Conservation (phyloP, 2,329 filamentous ascomycete species). For the Fusarium hostae region DNA sequence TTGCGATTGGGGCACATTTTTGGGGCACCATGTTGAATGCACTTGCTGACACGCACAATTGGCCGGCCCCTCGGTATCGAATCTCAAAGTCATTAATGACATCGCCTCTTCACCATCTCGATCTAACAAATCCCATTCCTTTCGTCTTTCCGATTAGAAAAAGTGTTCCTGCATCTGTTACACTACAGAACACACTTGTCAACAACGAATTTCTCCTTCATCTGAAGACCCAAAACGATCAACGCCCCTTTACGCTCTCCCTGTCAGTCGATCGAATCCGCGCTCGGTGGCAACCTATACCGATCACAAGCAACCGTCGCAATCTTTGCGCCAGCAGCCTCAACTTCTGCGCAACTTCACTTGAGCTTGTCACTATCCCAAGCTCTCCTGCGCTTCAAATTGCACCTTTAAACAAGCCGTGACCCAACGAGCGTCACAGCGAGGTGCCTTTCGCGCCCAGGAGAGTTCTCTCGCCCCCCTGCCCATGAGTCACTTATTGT, state of each 20-base stretch:
- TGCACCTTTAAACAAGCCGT: conserved; percentile 93
- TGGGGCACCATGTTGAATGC: conserved; percentile 12
- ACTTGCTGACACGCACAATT: conserved; percentile 45
- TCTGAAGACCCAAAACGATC: conserved; percentile 1
- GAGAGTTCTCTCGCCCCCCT: conserved; percentile 47
- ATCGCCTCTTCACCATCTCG: conserved; percentile 13
- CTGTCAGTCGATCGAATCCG: conserved; percentile 19
- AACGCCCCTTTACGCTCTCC: conserved; percentile 14
- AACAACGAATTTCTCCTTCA: background rate
- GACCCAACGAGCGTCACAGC: conserved; percentile 85
- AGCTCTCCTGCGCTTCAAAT: conserved; percentile 51
- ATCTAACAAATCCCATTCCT: conserved; percentile 17
- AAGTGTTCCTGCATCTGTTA: background rate
- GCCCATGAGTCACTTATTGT: conserved; percentile 94
- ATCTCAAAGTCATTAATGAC: conserved; percentile 27
- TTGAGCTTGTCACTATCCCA: conserved; percentile 8
- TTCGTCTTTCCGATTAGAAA: background rate
- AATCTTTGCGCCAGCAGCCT: conserved; percentile 20
- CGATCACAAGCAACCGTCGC: conserved; percentile 21
- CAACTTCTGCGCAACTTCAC: background rate
- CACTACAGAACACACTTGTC: background rate
- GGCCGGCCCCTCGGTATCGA: conserved; percentile 35
- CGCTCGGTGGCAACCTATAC: conserved; percentile 42
- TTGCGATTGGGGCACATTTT: conserved; percentile 34
- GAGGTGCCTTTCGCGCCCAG: conserved; percentile 76